Percentiles rank a stretch among this genome's conserved stretches.
Evolutionary conservation across 2,329 filamentous ascomycete species (phyloP).

Genomic region (Claviceps capensis): DNA sequence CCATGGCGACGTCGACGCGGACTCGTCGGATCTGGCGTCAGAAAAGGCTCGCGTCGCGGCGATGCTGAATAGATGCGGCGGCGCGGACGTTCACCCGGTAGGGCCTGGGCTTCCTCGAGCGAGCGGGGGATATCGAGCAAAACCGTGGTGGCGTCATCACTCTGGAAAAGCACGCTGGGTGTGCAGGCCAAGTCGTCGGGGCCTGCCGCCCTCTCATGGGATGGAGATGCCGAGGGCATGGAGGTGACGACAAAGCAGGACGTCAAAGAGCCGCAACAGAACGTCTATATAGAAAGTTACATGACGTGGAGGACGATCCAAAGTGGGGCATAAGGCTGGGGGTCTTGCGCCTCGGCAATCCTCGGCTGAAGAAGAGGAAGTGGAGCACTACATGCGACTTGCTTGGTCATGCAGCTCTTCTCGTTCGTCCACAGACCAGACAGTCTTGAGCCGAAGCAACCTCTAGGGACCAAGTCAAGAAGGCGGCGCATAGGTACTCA

Average conservation of each 20-base stretch:
- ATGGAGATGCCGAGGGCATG: neutral
- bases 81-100: slow-evolving; percentile 20
- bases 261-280: too few relatives aligned
- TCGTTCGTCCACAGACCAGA: neutral
- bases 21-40: slow-evolving; percentile 33
- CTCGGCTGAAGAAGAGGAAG: slow-evolving; percentile 6
- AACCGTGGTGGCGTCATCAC: slow-evolving; percentile 29
- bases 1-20: neutral
- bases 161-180: slow-evolving; percentile 21
- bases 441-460: neutral
- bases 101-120: slow-evolving; percentile 51
- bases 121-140: slow-evolving; percentile 59
- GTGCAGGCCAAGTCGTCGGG: neutral
- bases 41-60: slow-evolving; percentile 31
- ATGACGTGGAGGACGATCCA: too few relatives aligned
- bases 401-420: neutral
- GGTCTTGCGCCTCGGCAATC: slow-evolving; percentile 6
- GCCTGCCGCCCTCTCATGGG: neutral
- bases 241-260: neutral
- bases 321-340: neutral
- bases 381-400: neutral
- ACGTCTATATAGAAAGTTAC: too few relatives aligned
- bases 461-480: neutral
- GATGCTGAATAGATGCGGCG: slow-evolving; percentile 32
- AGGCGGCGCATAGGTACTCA: too few relatives aligned